Percentiles rank a stretch among this genome's conserved stretches.
Evolutionary conservation across 257 asterid species (phyloP).

Genomic region (Datura wrightii): DNA sequence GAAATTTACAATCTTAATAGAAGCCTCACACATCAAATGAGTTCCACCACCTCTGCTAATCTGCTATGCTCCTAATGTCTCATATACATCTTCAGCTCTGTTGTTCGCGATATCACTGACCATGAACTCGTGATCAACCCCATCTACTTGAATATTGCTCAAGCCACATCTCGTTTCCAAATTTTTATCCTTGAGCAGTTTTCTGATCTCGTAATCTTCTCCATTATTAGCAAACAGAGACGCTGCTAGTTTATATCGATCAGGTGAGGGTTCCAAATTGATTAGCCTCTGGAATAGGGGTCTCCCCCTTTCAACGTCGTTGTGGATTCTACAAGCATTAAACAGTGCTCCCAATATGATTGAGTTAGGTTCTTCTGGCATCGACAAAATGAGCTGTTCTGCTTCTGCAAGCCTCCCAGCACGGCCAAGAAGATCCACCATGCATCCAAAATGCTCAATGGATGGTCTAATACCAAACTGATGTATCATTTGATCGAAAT

Average conservation of each 20-base stretch:
- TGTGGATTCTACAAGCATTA: conserved; percentile 39
- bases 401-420: conserved; percentile 42
- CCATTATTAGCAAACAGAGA: conserved; percentile 32
- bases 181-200: neutral
- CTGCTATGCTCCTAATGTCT: conserved; percentile 28
- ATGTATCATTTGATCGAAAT: conserved; percentile 38
- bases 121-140: conserved; percentile 42
- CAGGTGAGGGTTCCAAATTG: conserved; percentile 34
- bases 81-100: conserved; percentile 35
- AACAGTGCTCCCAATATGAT: conserved; percentile 44
- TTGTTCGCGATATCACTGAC: conserved; percentile 35
- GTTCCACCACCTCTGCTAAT: neutral
- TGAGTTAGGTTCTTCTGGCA: conserved; percentile 38
- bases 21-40: neutral
- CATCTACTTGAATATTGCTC: conserved; percentile 43
- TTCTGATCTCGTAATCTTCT: conserved; percentile 25
- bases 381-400: conserved; percentile 36
- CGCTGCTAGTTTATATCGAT: conserved; percentile 38
- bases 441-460: conserved; percentile 47
- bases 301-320: conserved; percentile 36
- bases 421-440: conserved; percentile 46
- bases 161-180: conserved; percentile 30
- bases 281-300: conserved; percentile 26
- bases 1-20: neutral
- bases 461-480: conserved; percentile 38